A percentile compares a stretch with the other conserved stretches of the same genome.
These are phyloP conservation scores for Botryotinia convoluta DNA, from an alignment of 2,329 filamentous ascomycete species.

Conservation along the genomic window DNA sequence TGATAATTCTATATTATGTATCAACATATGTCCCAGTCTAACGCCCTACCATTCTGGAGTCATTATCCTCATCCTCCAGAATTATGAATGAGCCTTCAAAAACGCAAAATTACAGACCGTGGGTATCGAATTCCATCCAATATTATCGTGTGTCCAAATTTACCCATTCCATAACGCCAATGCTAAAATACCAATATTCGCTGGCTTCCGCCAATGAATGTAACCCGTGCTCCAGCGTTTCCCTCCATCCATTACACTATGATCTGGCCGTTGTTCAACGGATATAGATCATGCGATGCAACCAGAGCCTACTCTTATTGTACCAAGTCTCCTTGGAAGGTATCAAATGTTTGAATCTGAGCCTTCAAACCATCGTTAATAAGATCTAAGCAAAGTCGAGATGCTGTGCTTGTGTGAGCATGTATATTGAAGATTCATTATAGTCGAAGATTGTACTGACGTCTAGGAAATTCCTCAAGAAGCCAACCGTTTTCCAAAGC, in stretches of 20 bases:
- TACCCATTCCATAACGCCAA: slow-evolving; percentile 2
- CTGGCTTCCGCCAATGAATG: not conserved
- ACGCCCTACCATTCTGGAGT: not conserved
- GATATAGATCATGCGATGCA: not conserved
- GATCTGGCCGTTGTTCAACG: not conserved
- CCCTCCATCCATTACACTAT: not conserved
- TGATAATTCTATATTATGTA: not conserved
- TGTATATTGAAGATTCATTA: not conserved
- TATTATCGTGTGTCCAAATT: not conserved
- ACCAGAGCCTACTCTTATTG: not conserved
- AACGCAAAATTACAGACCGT: slow-evolving; percentile 13
- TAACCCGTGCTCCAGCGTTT: not conserved
- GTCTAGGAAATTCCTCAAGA: slow-evolving; percentile 31
- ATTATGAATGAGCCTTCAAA: not conserved
- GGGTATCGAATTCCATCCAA: slow-evolving; percentile 11
- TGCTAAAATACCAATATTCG: slow-evolving; percentile 3
- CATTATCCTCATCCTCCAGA: not conserved
- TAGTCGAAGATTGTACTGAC: slow-evolving; percentile 26
- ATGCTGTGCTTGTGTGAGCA: slow-evolving; percentile 27
- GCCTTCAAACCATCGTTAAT: slow-evolving; percentile 35
- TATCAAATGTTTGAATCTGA: slow-evolving; percentile 26
- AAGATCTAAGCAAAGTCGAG: slow-evolving; percentile 36
- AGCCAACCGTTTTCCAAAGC: slow-evolving; percentile 31
- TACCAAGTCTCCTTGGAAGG: not conserved
- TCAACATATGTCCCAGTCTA: not conserved